These are phyloP conservation scores for Acephala macrosclerotiorum DNA, from an alignment of 2,329 filamentous ascomycete species.

Conservation along the genomic window DNA sequence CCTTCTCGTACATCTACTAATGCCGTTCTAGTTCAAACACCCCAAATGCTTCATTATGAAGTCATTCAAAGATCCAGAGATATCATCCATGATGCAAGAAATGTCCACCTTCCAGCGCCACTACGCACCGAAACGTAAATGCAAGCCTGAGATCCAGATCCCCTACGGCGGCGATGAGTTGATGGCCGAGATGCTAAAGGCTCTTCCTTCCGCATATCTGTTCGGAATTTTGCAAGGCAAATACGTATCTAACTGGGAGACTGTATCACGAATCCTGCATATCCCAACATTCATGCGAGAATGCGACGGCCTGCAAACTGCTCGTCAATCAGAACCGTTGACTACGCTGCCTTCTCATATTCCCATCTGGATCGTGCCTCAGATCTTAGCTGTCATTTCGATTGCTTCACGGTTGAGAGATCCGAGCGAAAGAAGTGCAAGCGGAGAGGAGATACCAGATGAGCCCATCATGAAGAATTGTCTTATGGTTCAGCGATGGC, in stretches of 20 bases:
- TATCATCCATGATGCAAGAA: slow-evolving; percentile 23
- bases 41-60: slow-evolving; percentile 28
- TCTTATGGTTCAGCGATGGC: slow-evolving; percentile 28
- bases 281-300: slow-evolving; percentile 30
- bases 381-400: slow-evolving; percentile 27
- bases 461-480: slow-evolving; percentile 22
- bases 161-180: slow-evolving; percentile 20
- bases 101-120: slow-evolving; percentile 27
- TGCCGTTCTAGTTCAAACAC: slow-evolving; percentile 24
- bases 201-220: slow-evolving; percentile 20
- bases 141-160: background rate
- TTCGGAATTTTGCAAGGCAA: slow-evolving; percentile 22
- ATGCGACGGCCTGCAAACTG: slow-evolving; percentile 20
- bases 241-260: slow-evolving; percentile 33
- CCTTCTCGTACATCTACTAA: background rate
- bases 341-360: slow-evolving; percentile 20
- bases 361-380: slow-evolving; percentile 27
- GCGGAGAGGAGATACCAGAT: slow-evolving; percentile 19
- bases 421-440: slow-evolving; percentile 9
- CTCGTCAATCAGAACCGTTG: slow-evolving; percentile 10
- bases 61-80: slow-evolving; percentile 25
- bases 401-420: slow-evolving; percentile 31
- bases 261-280: slow-evolving; percentile 29
- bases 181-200: slow-evolving; percentile 28
- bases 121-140: slow-evolving; percentile 18